phyloP scores from a whole-genome alignment of 495 filamentous ascomycete species.

The Trichoderma virens region DNA sequence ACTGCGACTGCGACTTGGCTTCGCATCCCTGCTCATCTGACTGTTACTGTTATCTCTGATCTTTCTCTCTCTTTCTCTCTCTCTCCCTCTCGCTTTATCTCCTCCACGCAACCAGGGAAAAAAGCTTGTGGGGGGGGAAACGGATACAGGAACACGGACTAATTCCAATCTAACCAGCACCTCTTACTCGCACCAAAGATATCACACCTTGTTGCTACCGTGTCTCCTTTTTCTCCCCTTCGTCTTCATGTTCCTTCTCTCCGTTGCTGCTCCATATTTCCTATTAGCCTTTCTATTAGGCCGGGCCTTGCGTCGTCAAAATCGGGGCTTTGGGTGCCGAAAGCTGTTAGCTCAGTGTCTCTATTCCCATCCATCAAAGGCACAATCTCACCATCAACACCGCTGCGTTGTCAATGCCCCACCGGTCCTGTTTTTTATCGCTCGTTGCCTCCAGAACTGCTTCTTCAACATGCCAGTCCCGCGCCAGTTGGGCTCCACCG shows the following conservation, averaged over 20 bases:
- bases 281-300: background rate
- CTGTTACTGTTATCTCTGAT: background rate
- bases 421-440: background rate
- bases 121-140: background rate
- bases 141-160: too few species aligned
- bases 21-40: background rate
- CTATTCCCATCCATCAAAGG: background rate
- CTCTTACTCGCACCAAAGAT: background rate
- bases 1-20: too few species aligned
- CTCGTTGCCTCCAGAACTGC: background rate
- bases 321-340: background rate
- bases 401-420: constrained; percentile 3
- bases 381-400: background rate
- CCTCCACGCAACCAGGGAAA: background rate
- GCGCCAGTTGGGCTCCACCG: background rate
- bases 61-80: too few species aligned
- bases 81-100: too few species aligned
- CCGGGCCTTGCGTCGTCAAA: background rate
- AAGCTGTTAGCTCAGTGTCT: background rate
- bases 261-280: background rate
- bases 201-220: background rate
- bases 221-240: background rate
- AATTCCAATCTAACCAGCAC: background rate
- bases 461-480: background rate
- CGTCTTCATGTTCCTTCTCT: background rate